Evolutionary conservation across 2,329 filamentous ascomycete species (phyloP).

Genomic region (Sporothrix pseudoabietina): DNA sequence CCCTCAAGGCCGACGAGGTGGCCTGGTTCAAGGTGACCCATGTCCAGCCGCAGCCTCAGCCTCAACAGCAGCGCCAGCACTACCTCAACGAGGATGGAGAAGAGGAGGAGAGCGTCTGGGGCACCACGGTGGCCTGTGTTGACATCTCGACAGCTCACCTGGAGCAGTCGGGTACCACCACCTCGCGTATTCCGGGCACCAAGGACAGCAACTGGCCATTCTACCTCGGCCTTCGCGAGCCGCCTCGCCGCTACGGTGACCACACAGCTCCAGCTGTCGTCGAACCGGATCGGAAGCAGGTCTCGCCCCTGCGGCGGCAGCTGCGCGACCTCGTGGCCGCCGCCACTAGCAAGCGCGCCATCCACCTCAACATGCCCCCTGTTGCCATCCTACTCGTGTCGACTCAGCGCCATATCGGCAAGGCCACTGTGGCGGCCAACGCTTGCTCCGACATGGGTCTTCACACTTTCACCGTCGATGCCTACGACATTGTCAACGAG

Average conservation of each 20-base stretch:
- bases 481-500: slow-evolving; percentile 93
- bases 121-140: slow-evolving; percentile 74
- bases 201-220: slow-evolving; percentile 82
- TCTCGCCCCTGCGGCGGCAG: slow-evolving; percentile 63
- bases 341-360: slow-evolving; percentile 82
- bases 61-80: slow-evolving; percentile 31
- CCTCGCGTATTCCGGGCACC: slow-evolving; percentile 75
- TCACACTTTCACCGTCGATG: slow-evolving; percentile 85
- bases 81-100: slow-evolving; percentile 59
- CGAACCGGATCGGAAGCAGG: slow-evolving; percentile 52
- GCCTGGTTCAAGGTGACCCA: slow-evolving; percentile 93
- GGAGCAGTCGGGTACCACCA: slow-evolving; percentile 86
- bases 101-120: slow-evolving; percentile 73
- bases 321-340: slow-evolving; percentile 84
- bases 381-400: slow-evolving; percentile 87
- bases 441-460: slow-evolving; percentile 88
- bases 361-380: slow-evolving; percentile 84
- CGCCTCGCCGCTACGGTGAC: slow-evolving; percentile 55
- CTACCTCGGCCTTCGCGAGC: slow-evolving; percentile 76
- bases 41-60: slow-evolving; percentile 57
- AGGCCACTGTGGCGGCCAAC: slow-evolving; percentile 72
- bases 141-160: slow-evolving; percentile 86
- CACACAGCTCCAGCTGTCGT: slow-evolving; percentile 46
- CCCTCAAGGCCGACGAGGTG: slow-evolving; percentile 58
- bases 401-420: slow-evolving; percentile 90